Evolutionary conservation across 345 rosid species (phyloP).

Genomic region (Luvunga scandens): DNA sequence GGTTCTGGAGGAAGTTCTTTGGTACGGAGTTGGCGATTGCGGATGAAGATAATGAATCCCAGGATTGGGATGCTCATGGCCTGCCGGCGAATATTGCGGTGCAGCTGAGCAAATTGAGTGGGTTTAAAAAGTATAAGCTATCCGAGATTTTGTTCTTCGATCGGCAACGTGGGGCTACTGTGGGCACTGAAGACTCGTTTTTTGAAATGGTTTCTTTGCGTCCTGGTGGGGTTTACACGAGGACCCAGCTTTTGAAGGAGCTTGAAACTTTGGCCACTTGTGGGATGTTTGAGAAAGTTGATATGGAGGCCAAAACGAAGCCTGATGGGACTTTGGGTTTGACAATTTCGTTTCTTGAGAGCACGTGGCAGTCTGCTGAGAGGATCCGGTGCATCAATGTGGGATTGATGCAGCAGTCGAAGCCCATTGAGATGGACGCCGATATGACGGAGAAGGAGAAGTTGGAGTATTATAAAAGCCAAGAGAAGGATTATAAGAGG

Average conservation of each 20-base stretch:
- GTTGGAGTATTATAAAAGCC: constrained; percentile 71
- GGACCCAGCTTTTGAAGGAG: constrained; percentile 78
- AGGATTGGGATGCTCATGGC: constrained; percentile 91
- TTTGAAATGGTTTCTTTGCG: constrained; percentile 93
- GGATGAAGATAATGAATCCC: constrained; percentile 55
- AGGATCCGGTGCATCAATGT: constrained; percentile 88
- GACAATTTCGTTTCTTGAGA: constrained; percentile 72
- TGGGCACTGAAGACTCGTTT: constrained; percentile 87
- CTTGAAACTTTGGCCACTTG: constrained; percentile 85
- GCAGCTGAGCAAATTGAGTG: constrained; percentile 81
- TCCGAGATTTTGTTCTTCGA: constrained; percentile 86
- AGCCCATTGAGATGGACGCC: constrained; percentile 80
- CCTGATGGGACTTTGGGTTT: constrained; percentile 74
- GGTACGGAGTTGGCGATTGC: constrained; percentile 62
- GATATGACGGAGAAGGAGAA: constrained; percentile 98
- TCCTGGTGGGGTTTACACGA: constrained; percentile 83
- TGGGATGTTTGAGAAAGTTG: constrained; percentile 99
- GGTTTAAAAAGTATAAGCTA: constrained; percentile 76
- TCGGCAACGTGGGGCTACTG: constrained; percentile 49
- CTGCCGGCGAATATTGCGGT: constrained; percentile 81
- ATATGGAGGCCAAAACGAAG: constrained; percentile 77
- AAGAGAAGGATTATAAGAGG: constrained; percentile 87
- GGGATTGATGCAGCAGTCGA: constrained; percentile 78
- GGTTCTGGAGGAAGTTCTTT: constrained; percentile 57
- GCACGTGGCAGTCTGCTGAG: constrained; percentile 92